Evolutionary conservation across 2,329 filamentous ascomycete species (phyloP).

Genomic region (Colletotrichum sp.): DNA sequence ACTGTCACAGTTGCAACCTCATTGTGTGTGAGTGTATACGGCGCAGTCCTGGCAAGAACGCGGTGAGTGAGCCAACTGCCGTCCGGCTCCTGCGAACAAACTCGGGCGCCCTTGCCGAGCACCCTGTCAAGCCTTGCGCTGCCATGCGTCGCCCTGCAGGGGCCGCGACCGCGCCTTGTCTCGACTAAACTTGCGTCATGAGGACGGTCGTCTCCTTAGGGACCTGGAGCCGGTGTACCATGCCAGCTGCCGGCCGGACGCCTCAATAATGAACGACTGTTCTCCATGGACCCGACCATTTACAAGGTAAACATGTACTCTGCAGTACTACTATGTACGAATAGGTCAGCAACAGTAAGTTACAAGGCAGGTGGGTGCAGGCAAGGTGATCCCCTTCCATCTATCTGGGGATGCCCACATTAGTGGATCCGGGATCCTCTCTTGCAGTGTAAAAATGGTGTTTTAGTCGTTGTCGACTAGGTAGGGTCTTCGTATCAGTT

Average conservation of each 20-base stretch:
- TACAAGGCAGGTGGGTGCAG: background rate
- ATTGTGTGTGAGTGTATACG: background rate
- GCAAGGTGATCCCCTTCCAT: background rate
- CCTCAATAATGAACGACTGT: background rate
- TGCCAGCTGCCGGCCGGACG: background rate
- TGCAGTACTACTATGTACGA: background rate
- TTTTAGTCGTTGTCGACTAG: slow-evolving; percentile 1
- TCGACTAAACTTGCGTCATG: background rate
- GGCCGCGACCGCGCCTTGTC: background rate
- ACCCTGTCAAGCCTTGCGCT: background rate
- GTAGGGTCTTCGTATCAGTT: background rate
- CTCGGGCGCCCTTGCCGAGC: background rate
- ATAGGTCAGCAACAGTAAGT: background rate
- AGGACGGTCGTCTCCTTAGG: background rate
- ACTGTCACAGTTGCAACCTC: background rate
- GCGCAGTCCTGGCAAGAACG: background rate
- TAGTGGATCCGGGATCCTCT: background rate
- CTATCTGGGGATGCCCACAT: background rate
- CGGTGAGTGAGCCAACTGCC: background rate
- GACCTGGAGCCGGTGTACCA: background rate
- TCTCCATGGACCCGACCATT: background rate
- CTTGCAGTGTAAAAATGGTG: background rate
- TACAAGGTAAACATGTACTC: background rate
- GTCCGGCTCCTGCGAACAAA: background rate
- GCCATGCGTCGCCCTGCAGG: background rate